Percentiles rank a stretch among this genome's conserved stretches.
These are phyloP conservation scores for Xylaria hypoxylon DNA, from an alignment of 2,329 filamentous ascomycete species.

Conservation along the genomic window DNA sequence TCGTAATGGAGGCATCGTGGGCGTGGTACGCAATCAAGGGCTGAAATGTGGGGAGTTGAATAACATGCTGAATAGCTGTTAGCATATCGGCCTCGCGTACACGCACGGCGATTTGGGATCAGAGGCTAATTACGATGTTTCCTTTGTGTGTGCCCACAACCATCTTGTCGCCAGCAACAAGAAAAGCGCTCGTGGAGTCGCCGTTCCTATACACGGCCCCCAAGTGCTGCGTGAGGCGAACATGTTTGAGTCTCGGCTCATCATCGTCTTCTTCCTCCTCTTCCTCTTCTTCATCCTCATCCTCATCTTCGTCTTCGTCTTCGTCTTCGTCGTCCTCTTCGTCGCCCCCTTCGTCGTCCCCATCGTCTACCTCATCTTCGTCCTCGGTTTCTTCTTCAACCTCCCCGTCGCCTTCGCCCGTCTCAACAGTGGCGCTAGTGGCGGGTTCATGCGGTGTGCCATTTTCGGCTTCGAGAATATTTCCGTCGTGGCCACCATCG, in stretches of 20 bases:
- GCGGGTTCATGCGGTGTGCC: conserved; percentile 24
- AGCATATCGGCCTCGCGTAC: conserved; percentile 13
- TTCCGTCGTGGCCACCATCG: not conserved
- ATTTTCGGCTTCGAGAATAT: conserved; percentile 35
- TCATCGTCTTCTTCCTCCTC: conserved; percentile 90
- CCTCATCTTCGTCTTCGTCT: conserved; percentile 59
- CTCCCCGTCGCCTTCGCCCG: conserved; percentile 36
- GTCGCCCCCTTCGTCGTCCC: conserved; percentile 75
- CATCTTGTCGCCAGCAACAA: conserved; percentile 97
- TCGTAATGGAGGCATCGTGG: conserved; percentile 90
- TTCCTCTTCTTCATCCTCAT: conserved; percentile 72
- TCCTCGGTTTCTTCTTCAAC: conserved; percentile 59
- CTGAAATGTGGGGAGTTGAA: conserved; percentile 85
- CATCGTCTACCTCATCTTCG: conserved; percentile 56
- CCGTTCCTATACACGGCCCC: conserved; percentile 89
- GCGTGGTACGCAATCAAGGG: conserved; percentile 88
- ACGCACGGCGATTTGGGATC: conserved; percentile 22
- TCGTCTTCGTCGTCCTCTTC: conserved; percentile 54
- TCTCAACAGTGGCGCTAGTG: conserved; percentile 22
- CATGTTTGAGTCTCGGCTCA: conserved; percentile 94
- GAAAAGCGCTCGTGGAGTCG: conserved; percentile 91
- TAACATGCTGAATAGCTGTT: conserved; percentile 65
- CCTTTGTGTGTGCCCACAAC: conserved; percentile 96
- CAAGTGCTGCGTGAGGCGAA: conserved; percentile 83
- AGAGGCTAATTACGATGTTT: conserved; percentile 78